A percentile compares a stretch with the other conserved stretches of the same genome.
Conservation (phyloP, 495 filamentous ascomycete genomes). For the Peziza echinospora region DNA sequence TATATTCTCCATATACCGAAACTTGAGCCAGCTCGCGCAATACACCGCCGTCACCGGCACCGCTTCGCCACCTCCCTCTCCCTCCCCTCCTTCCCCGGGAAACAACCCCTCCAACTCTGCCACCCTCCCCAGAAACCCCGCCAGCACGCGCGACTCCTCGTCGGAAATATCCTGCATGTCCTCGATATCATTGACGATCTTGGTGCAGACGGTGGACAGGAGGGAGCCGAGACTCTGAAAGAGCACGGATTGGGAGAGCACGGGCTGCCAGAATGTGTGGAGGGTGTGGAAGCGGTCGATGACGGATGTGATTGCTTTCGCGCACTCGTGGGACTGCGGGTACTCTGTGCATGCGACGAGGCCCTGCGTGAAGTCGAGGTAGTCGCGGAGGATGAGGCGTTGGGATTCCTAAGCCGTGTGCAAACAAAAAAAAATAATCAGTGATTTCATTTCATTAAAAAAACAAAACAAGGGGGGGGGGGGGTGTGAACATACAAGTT, state of each 20-base stretch:
- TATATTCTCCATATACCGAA: constrained; percentile 74
- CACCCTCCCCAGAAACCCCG: constrained; percentile 49
- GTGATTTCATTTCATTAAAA: no score
- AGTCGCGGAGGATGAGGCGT: constrained; percentile 59
- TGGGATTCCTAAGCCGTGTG: no score
- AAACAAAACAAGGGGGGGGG: no score
- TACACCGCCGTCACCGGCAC: constrained; percentile 58
- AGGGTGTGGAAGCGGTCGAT: constrained; percentile 46
- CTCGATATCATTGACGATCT: constrained; percentile 64
- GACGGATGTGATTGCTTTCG: constrained; percentile 46
- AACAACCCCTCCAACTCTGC: constrained; percentile 55
- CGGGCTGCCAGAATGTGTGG: constrained; percentile 50
- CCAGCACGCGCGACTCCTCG: constrained; percentile 60
- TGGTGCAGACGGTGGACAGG: constrained; percentile 54
- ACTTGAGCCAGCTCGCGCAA: constrained; percentile 62
- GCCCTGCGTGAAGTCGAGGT: constrained; percentile 55
- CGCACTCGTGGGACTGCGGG: constrained; percentile 42
- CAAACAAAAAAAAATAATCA: no score
- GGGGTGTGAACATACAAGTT: constrained; percentile 40
- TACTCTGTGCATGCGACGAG: constrained; percentile 39
- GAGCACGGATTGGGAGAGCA: constrained; percentile 61
- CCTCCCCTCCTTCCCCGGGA: constrained; percentile 20
- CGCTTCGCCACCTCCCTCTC: constrained; percentile 16
- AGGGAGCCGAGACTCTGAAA: constrained; percentile 71
- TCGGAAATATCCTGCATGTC: constrained; percentile 74